Evolutionary conservation across 306 rosid species (phyloP), one percentile per base, ranked within the genome.

Genomic region (Heteromeles arbutifolia): DNA sequence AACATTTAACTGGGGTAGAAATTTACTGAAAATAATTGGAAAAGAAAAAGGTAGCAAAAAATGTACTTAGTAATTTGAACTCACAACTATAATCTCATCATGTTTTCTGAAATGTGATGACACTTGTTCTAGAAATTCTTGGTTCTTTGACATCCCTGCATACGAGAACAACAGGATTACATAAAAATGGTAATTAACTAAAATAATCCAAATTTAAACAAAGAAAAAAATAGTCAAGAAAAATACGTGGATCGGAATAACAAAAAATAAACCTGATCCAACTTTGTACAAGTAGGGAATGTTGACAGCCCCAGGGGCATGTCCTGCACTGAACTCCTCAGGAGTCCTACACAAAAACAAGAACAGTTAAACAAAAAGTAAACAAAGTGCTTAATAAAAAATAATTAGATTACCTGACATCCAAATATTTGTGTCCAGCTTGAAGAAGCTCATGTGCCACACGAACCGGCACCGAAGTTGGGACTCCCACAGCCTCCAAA

Each of bases 341-440:
- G 90, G 82, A 44, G 93, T 88, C 85, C 99, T 90, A 56, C 62
- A 64, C 67, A 78, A 65, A 15, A 5, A 19, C 41, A 71, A 8
- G 4, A 15, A 64, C 2, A 64, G 19, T 8, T 3, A 56, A 65
- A 45, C 3, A 31, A 58, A 67, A 11, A 37, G 41, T 37, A 7
- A 7, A 37, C 41, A 7, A 37, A 7, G 15, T 70, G 59, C 14
- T 26, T 26, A 61, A 22, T 57, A 22, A 13, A 11, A 24, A 22
- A 14, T 1, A 22, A 57, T 22, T 57, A 11, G 57, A 50, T 21
- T 75, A 85, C 98, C 98, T 92, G n/a, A 95, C 97, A 77, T 92
- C 99, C 82, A 95, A 85, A 81, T 86, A 95, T 12, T 87, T 85
- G 70, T 92, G 93, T 19, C 99, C 98, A 57, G 99, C 99, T n/a